Percentiles rank a stretch among this genome's conserved stretches.
Evolutionary conservation across 345 rosid species (phyloP).

Genomic region (Aegle marmelos): DNA sequence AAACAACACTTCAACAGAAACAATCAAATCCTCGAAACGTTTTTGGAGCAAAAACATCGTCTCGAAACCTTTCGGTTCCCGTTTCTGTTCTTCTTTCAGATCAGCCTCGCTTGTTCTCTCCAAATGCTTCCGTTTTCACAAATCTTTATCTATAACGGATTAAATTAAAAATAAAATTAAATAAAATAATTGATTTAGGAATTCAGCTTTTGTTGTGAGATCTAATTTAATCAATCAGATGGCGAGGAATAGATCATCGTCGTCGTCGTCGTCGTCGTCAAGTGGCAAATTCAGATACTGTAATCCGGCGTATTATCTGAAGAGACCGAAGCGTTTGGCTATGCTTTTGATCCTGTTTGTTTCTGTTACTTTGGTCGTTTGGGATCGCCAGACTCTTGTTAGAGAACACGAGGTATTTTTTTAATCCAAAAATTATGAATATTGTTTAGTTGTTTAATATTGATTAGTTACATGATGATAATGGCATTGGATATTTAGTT

Average conservation of each 20-base stretch:
- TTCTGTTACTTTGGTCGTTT: conserved; percentile 49
- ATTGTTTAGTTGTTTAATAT: not conserved
- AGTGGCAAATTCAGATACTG: conserved; percentile 50
- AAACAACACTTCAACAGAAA: not conserved
- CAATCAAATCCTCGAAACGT: not conserved
- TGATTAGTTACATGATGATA: not conserved
- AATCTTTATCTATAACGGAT: not conserved
- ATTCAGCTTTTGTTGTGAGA: not conserved
- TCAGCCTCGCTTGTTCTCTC: not conserved
- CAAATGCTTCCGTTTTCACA: not conserved
- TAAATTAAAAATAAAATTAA: not conserved
- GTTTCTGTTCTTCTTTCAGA: not conserved
- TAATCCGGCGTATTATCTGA: conserved; percentile 69
- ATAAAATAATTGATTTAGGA: not conserved
- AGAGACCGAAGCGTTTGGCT: conserved; percentile 73
- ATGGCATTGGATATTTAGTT: not conserved
- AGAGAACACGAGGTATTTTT: conserved; percentile 61
- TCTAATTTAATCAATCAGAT: conserved; percentile 18
- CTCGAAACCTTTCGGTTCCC: not conserved
- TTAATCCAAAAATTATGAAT: not conserved
- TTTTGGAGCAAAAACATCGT: not conserved
- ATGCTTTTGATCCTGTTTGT: conserved; percentile 67
- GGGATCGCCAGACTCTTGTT: conserved; percentile 90
- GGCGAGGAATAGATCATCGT: conserved; percentile 52
- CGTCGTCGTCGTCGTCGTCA: conserved; percentile 13